phyloP scores from a whole-genome alignment of 495 filamentous ascomycete species.

The Penicillium coffeae region DNA sequence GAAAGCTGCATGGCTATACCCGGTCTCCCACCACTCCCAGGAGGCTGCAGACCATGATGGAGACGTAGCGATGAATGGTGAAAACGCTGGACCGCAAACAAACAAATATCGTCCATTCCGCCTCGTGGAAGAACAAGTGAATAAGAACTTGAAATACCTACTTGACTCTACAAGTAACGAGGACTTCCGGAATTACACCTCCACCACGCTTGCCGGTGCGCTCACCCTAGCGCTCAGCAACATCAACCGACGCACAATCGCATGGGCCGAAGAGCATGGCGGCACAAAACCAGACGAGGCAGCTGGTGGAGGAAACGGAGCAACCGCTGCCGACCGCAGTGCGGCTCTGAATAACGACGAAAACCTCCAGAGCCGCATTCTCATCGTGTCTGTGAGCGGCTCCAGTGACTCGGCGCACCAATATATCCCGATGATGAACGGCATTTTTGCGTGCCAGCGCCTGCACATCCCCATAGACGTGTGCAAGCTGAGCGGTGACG shows the following conservation, averaged over 20 bases:
- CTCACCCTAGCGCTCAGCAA: conserved; percentile 84
- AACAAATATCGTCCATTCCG: conserved; percentile 96
- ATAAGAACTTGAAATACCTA: conserved; percentile 63
- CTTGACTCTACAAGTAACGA: conserved; percentile 58
- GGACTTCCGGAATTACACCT: conserved; percentile 58
- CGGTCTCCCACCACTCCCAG: conserved; percentile 30
- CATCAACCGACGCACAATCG: conserved; percentile 63
- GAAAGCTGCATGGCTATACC: conserved; percentile 85
- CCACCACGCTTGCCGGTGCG: conserved; percentile 85
- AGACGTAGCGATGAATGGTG: conserved; percentile 34
- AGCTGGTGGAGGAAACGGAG: conserved; percentile 24
- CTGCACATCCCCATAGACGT: conserved; percentile 86
- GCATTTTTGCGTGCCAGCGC: conserved; percentile 88
- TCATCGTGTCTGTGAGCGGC: conserved; percentile 80
- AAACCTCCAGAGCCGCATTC: conserved; percentile 73
- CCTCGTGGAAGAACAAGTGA: conserved; percentile 73
- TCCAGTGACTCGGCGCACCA: conserved; percentile 80
- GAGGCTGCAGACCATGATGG: conserved; percentile 30
- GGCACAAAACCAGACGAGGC: conserved; percentile 31
- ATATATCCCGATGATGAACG: conserved; percentile 98
- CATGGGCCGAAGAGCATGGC: conserved; percentile 46
- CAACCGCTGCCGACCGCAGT: conserved; percentile 31
- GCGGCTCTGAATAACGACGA: conserved; percentile 33
- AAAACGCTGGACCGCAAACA: conserved; percentile 40
- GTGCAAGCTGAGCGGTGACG: conserved; percentile 75